Conservation (phyloP, 257 asterid species). For the Solanum chiquidenum region DNA sequence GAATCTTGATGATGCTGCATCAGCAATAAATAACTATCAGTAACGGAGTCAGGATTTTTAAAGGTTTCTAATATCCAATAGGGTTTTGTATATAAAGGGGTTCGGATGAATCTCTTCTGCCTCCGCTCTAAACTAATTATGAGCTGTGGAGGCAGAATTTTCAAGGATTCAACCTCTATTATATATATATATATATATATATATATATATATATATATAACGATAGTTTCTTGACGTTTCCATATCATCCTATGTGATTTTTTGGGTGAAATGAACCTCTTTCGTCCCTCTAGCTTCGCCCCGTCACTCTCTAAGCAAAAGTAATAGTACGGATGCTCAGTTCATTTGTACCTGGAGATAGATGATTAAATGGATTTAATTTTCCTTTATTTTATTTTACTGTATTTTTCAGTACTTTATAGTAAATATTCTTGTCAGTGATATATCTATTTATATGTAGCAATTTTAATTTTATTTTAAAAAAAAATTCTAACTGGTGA, state of each 20-base stretch:
- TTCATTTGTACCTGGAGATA: not conserved
- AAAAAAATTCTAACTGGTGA: not conserved
- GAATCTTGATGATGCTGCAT: constrained; percentile 65
- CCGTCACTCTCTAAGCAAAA: not conserved
- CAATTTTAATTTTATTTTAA: not conserved
- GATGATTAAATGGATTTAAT: not conserved
- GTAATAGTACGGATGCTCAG: not conserved
- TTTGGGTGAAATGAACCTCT: not conserved
- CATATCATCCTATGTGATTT: not conserved
- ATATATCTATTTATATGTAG: not conserved
- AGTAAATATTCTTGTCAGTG: not conserved
- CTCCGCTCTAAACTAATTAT: not conserved
- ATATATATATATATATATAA: not conserved
- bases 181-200: not conserved
- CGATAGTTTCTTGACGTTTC: not conserved
- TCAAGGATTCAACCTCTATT: not conserved
- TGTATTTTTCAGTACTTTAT: not conserved
- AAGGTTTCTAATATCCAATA: not conserved
- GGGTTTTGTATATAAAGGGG: not conserved
- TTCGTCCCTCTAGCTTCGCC: not conserved
- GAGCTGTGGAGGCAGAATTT: not conserved
- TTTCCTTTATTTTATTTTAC: not conserved
- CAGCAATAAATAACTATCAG: constrained; percentile 22
- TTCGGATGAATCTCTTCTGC: not conserved
- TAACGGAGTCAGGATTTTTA: rapidly evolving